Conservation (phyloP, 1,284 basidiomycete genomes). For the Rhodotorula sp. region DNA sequence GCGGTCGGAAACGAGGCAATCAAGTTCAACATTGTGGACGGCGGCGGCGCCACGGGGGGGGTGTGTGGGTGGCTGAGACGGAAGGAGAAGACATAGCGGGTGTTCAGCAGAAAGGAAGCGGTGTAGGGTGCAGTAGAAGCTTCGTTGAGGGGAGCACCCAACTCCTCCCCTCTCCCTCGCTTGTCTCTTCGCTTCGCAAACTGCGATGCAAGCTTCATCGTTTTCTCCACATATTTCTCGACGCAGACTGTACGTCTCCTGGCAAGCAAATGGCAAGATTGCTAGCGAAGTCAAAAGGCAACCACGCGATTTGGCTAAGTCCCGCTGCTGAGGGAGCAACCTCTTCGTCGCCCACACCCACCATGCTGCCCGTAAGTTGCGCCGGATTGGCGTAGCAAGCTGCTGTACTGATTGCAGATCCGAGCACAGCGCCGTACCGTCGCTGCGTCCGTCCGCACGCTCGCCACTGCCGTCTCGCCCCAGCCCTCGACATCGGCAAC, state of each 20-base stretch:
- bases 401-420: neutral
- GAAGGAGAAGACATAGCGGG: neutral
- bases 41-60: neutral
- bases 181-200: too few species aligned
- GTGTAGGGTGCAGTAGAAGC: too few species aligned
- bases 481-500: slow-evolving; percentile 10
- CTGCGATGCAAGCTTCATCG: too few species aligned
- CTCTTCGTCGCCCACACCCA: neutral
- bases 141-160: too few species aligned
- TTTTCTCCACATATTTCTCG: too few species aligned
- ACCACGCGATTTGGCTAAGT: neutral
- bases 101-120: neutral
- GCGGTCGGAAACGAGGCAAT: slow-evolving; percentile 43
- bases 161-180: too few species aligned
- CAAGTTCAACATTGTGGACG: slow-evolving; percentile 40
- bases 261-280: neutral
- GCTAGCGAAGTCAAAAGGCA: neutral
- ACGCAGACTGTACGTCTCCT: neutral
- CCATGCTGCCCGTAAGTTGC: neutral
- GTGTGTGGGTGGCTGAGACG: slow-evolving; percentile 1
- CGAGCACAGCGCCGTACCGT: slow-evolving; percentile 1
- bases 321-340: neutral
- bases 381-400: neutral
- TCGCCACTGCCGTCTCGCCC: slow-evolving; percentile 33
- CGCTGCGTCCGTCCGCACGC: slow-evolving; percentile 13